A percentile compares a stretch with the other conserved stretches of the same genome.
These are phyloP conservation scores for Rhododendron vialii DNA, from an alignment of 148 eudicot genomes.

Conservation along the genomic window DNA sequence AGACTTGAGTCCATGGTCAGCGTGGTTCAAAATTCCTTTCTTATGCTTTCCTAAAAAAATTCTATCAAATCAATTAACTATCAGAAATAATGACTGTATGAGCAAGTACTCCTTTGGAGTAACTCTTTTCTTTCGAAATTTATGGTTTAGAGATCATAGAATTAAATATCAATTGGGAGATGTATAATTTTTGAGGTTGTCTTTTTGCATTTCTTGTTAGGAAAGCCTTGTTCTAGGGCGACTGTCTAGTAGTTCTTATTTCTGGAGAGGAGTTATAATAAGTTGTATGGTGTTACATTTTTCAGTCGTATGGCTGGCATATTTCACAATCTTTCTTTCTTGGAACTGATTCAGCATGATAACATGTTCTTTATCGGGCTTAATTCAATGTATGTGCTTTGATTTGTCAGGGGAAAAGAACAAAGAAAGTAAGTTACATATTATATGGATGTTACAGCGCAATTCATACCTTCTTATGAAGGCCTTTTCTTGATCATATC, in stretches of 20 bases:
- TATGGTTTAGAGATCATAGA: background rate
- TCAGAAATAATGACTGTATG: background rate
- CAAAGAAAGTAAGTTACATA: background rate
- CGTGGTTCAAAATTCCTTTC: background rate
- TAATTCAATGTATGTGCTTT: background rate
- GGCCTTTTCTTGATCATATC: background rate
- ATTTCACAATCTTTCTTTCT: background rate
- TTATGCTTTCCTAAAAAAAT: background rate
- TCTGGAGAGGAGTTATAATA: background rate
- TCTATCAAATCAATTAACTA: background rate
- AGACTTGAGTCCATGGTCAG: background rate
- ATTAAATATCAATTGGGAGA: background rate
- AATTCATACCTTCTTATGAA: background rate
- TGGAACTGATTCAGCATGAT: background rate
- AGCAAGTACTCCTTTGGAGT: background rate
- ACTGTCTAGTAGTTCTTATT: background rate
- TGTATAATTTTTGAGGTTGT: background rate
- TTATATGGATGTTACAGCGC: background rate
- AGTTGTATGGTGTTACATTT: background rate
- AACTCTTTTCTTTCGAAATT: background rate
- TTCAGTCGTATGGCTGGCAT: background rate
- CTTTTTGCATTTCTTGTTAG: background rate
- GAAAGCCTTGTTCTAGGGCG: background rate
- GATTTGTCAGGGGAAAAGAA: background rate
- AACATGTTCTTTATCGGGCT: background rate